Evolutionary conservation across 306 rosid genomes (phyloP), one percentile per base, ranked within the genome.

Genomic region (Vigna hirtella): DNA sequence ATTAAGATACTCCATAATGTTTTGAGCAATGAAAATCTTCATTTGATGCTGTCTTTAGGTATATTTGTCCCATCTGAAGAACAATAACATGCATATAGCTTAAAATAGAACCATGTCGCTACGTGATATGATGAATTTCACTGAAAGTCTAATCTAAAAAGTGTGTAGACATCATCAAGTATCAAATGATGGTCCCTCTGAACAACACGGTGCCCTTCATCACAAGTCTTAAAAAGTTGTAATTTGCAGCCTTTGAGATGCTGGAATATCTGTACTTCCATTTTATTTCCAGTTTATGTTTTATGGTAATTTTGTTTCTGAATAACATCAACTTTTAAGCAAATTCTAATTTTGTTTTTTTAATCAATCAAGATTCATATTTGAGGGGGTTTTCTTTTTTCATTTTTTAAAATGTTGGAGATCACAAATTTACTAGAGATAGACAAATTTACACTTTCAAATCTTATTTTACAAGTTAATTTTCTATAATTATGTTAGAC

Each of bases 1-100:
- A 2, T 11, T 42, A 13, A 6, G 40, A 16, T 5, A 28, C 17
- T 13, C 10, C 13, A 28, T 13, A 26, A 24, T 26, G 30, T 55
- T 57, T 10, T 9, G 8, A 24, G 1, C 9, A 22, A 9, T 20
- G 24, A 58, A 30, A 58, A 42, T 66, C 28, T 12, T 55, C 6
- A 42, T 66, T 42, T 34, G 69, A 36, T 43, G 69, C 38, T 63
- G 26, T 63, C 47, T 12, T 66, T 20, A 66, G 72, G 34, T 66
- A 43, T 20, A 66, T 43, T 6, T 66, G 36, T 17, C 53, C 55
- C 72, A 20, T 20, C 6, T 42, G 53, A 11, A 18, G 36, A 20
- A 49, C 47, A 15, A n/a, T 7, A 13, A 32, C 28, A 15, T 28
- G 13, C 59, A 30, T 9, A 42, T 9, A 13, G 47, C 11, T 52